These are phyloP conservation scores for Coemansia sp. DNA, from an alignment of 192 early-diverging fungal genomes.

Conservation along the genomic window DNA sequence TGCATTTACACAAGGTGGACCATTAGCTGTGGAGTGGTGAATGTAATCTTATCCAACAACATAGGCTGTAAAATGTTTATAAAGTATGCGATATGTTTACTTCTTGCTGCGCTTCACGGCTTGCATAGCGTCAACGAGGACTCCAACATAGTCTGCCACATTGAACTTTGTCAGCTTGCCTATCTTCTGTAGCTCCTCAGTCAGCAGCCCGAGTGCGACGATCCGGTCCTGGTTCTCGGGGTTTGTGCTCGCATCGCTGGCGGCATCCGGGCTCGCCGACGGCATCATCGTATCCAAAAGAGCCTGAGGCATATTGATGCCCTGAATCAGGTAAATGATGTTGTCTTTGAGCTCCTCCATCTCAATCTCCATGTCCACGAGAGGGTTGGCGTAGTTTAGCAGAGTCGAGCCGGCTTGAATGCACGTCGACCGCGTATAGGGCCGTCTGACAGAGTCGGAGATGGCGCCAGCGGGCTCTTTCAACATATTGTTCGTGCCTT, in stretches of 20 bases:
- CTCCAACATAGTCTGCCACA: constrained; percentile 28
- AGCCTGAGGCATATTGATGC: constrained; percentile 36
- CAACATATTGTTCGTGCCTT: background rate
- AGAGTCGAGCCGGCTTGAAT: background rate
- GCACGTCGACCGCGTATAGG: background rate
- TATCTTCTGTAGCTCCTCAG: constrained; percentile 26
- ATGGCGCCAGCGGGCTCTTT: background rate
- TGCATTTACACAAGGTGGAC: too few relatives aligned
- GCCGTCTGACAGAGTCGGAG: background rate
- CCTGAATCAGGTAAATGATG: constrained; percentile 33
- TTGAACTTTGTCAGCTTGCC: constrained; percentile 39
- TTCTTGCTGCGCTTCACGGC: background rate
- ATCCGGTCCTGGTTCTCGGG: background rate
- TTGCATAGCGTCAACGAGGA: constrained; percentile 31
- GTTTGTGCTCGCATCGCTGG: background rate
- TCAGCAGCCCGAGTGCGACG: constrained; percentile 14
- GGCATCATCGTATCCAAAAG: constrained; percentile 21
- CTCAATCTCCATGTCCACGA: constrained; percentile 2
- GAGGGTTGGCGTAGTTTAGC: background rate
- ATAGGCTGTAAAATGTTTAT: background rate
- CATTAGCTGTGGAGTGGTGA: background rate
- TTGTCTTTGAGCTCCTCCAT: constrained; percentile 37
- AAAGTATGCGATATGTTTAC: background rate
- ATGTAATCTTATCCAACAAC: background rate
- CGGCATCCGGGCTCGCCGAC: background rate